Conservation (phyloP, 257 asterid genomes). For the Nemophila menziesii region DNA sequence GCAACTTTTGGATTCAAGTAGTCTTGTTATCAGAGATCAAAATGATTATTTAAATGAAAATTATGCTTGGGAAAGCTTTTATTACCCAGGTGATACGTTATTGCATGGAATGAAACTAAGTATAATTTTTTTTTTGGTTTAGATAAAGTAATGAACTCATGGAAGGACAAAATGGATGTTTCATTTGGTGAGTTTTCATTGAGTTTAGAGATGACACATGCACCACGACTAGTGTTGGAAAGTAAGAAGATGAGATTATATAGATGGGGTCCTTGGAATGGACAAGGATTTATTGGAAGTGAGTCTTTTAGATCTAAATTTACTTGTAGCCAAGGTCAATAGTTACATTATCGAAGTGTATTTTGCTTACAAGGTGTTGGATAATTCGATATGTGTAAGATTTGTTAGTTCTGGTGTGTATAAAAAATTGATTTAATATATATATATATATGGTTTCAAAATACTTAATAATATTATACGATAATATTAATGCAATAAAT, state of each 20-base stretch:
- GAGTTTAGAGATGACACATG: constrained; percentile 13
- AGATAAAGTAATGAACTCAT: constrained; percentile 21
- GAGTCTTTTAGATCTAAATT: too few relatives aligned
- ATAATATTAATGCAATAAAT: too few relatives aligned
- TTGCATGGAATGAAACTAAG: constrained; percentile 36
- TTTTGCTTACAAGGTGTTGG: constrained; percentile 9
- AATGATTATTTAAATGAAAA: constrained; percentile 3
- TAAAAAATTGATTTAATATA: too few relatives aligned
- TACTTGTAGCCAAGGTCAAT: too few relatives aligned
- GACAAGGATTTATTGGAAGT: constrained; percentile 15
- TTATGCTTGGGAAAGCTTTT: constrained; percentile 31
- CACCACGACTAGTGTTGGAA: constrained; percentile 4
- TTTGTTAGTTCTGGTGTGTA: too few relatives aligned
- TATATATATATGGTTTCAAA: too few relatives aligned
- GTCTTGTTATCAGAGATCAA: constrained; percentile 19
- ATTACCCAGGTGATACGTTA: constrained; percentile 26
- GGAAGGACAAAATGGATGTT: constrained; percentile 28
- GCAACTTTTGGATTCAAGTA: constrained; percentile 30
- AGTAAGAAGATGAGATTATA: too few relatives aligned
- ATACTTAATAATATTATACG: too few relatives aligned
- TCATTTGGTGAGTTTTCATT: constrained; percentile 17
- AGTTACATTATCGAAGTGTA: too few relatives aligned
- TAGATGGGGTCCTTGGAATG: constrained; percentile 25
- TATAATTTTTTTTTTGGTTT: constrained; percentile 16
- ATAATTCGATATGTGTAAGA: constrained; percentile 4